These are phyloP conservation scores for Pterocarpus santalinus DNA, from an alignment of 306 rosid genomes.

Conservation along the genomic window DNA sequence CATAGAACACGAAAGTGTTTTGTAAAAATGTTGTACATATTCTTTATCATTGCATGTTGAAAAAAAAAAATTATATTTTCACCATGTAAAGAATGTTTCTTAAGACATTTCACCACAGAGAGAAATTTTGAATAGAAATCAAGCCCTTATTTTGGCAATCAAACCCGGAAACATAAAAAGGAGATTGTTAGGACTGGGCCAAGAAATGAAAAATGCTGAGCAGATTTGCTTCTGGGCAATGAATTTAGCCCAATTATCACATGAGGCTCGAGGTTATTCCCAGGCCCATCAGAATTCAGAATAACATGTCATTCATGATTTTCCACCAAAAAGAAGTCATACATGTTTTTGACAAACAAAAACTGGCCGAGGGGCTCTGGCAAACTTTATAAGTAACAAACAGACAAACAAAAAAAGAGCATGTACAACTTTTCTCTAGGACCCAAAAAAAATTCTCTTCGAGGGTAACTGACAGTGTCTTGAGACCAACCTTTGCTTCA, in stretches of 20 bases:
- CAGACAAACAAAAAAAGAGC: no score
- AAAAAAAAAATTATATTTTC: not conserved
- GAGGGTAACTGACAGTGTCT: not conserved
- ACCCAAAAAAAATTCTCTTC: not conserved
- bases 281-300: conserved; percentile 1
- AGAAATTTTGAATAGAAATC: not conserved
- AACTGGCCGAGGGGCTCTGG: no score
- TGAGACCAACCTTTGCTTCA: not conserved
- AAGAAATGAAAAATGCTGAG: no score
- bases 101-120: not conserved
- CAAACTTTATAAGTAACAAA: no score
- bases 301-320: not conserved
- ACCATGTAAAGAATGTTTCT: not conserved
- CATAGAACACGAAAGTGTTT: not conserved
- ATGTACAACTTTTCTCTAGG: not conserved
- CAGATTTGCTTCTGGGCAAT: not conserved
- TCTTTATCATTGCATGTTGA: not conserved
- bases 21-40: not conserved
- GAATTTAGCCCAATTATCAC: not conserved
- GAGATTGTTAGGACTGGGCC: not conserved
- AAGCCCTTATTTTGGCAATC: not conserved
- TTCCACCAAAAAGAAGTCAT: not conserved
- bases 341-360: no score
- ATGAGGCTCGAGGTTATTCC: not conserved
- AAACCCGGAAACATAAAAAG: not conserved